phyloP scores from a whole-genome alignment of 371 early-diverging fungal genomes.

The Funneliformis caledonium region DNA sequence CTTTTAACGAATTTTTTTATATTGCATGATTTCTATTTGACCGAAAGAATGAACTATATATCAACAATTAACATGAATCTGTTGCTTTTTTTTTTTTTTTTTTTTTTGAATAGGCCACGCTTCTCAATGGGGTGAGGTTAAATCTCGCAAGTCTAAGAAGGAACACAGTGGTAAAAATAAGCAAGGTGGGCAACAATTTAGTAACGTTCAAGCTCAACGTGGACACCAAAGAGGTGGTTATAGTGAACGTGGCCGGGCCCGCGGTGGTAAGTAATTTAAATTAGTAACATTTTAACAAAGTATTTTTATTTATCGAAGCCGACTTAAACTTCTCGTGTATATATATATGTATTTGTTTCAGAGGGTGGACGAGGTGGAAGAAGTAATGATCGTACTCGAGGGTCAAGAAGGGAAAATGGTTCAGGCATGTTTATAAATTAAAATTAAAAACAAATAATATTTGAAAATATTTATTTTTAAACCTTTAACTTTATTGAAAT shows the following conservation, averaged over 20 bases:
- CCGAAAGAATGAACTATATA: background rate
- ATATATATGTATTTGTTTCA: slow-evolving; percentile 1
- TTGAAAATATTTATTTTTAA: background rate
- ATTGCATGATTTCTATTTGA: too few relatives aligned
- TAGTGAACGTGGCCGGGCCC: slow-evolving; percentile 45
- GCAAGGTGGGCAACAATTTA: slow-evolving; percentile 24
- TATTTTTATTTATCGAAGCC: background rate
- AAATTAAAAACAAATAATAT: background rate
- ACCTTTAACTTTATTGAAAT: background rate
- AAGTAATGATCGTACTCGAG: slow-evolving; percentile 24
- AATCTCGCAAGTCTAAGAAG: slow-evolving; percentile 71
- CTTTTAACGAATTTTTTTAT: too few relatives aligned
- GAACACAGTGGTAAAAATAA: slow-evolving; percentile 32
- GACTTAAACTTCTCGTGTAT: background rate
- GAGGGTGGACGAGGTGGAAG: slow-evolving; percentile 14
- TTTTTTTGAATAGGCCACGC: slow-evolving; percentile 69
- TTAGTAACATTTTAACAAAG: background rate
- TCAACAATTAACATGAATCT: background rate
- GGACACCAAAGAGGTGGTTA: slow-evolving; percentile 44
- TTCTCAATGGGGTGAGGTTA: slow-evolving; percentile 90
- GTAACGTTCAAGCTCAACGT: slow-evolving; percentile 37
- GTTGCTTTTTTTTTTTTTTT: slow-evolving; percentile 17
- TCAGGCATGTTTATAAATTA: slow-evolving; percentile 14
- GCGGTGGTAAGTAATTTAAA: slow-evolving; percentile 44
- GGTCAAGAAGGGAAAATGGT: slow-evolving; percentile 26